Evolutionary conservation across 805 yeast genomes (phyloP), one percentile per base, ranked within the genome.

Genomic region (Candida boidinii): DNA sequence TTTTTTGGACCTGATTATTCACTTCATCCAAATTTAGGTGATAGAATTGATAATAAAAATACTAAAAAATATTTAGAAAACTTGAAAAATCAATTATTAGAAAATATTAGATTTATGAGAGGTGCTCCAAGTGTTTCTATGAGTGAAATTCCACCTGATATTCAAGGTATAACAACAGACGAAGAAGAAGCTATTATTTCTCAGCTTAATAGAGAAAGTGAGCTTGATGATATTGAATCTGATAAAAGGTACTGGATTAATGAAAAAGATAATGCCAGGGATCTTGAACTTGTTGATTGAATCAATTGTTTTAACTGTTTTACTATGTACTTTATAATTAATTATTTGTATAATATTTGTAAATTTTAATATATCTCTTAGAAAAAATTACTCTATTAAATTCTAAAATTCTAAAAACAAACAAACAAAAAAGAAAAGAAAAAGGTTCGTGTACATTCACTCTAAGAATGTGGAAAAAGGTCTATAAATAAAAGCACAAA

Each of bases 41-140:
- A 81, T 43, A 63, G 82, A 33, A 68, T 86, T 21, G 96, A 88
- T 45, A 90, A 90, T 58, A 83, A 81, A 49, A 90, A 90, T 56
- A 66, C 85, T 15, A 79, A 79, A 41, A 80, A 80, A 52, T 86
- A 84, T 49, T 64, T 92, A 34, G 96, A 92, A 44, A 75, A 80
- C 48, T 75, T 90, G 23, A 70, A 76, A 45, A 74, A 74, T 35
- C 79, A 82, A 41, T 71, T 86, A 18, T 54, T 88, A 46, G 96
- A 90, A 56, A 86, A 83, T 51, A 62, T 90, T 30, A 58, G 96
- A 43, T 80, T 66, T 48, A 56, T 90, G 36, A 84, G 83, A 46
- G 88, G 88, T 31, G 97, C 97, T 0, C 98, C 98, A 10, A 79
- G 94, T 44, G 97, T 92, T 7, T 81, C 84, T 43, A 86, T 88